Evolutionary conservation across 2,329 filamentous ascomycete species (phyloP).

Genomic region (Hypoxylon sp.): DNA sequence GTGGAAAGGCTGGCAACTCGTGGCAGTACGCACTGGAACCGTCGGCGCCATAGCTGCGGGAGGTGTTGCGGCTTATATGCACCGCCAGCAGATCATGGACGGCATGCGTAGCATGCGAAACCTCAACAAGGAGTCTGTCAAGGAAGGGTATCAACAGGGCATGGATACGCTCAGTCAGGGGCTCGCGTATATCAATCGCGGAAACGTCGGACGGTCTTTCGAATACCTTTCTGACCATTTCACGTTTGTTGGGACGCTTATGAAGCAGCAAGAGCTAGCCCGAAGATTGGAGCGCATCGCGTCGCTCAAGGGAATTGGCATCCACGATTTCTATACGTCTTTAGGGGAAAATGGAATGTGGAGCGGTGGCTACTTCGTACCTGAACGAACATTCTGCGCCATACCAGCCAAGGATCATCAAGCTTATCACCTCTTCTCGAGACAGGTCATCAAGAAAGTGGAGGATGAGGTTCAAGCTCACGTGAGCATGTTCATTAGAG

Average conservation of each 20-base stretch:
- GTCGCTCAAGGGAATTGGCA: slow-evolving; percentile 73
- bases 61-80: slow-evolving; percentile 84
- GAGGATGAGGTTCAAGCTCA: slow-evolving; percentile 82
- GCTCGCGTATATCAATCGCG: slow-evolving; percentile 70
- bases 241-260: slow-evolving; percentile 85
- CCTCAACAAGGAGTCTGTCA: slow-evolving; percentile 64
- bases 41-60: slow-evolving; percentile 86
- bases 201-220: slow-evolving; percentile 76
- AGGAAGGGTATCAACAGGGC: slow-evolving; percentile 64
- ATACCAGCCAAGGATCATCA: slow-evolving; percentile 68
- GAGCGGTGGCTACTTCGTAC: slow-evolving; percentile 71
- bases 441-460: slow-evolving; percentile 73
- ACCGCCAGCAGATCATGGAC: slow-evolving; percentile 76
- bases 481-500: slow-evolving; percentile 73
- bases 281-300: slow-evolving; percentile 75
- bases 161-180: slow-evolving; percentile 67
- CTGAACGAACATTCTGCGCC: slow-evolving; percentile 84
- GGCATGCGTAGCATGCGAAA: slow-evolving; percentile 63
- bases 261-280: slow-evolving; percentile 79
- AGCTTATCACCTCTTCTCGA: slow-evolving; percentile 62
- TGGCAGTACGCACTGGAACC: slow-evolving; percentile 85
- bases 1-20: slow-evolving; percentile 71
- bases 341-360: slow-evolving; percentile 79
- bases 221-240: slow-evolving; percentile 86
- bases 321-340: slow-evolving; percentile 82